Evolutionary conservation across 352 stramenopile species (phyloP).

Genomic region (Phytophthora tubulina): DNA sequence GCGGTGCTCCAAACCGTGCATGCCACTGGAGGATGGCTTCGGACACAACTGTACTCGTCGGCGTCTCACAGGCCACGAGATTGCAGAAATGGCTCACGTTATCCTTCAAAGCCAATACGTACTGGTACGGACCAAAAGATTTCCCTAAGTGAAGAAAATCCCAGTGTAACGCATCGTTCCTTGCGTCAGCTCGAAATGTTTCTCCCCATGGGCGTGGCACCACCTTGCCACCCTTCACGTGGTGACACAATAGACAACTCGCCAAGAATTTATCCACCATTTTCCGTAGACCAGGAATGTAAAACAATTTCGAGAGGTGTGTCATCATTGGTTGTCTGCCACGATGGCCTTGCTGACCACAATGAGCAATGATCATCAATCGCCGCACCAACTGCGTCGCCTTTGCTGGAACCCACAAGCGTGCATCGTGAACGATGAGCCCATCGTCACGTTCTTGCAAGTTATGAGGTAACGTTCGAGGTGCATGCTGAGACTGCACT

Average conservation of each 20-base stretch:
- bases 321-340: constrained; percentile 1
- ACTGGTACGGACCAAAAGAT: background rate
- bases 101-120: background rate
- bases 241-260: background rate
- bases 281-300: background rate
- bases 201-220: background rate
- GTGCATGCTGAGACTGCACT: background rate
- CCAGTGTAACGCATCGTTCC: constrained; percentile 2
- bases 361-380: background rate
- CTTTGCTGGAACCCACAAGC: no score
- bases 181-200: background rate
- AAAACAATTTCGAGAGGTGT: background rate
- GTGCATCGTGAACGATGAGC: no score
- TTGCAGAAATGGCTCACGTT: background rate
- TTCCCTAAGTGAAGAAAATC: constrained; percentile 3
- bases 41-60: background rate
- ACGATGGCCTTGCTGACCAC: background rate
- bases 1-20: background rate
- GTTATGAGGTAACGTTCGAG: no score
- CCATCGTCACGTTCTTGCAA: no score
- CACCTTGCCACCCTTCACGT: constrained; percentile 1
- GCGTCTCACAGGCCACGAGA: background rate
- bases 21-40: background rate
- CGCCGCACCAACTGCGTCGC: no score
- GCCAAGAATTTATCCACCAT: background rate